These are phyloP conservation scores for Citrullus amarus DNA, from an alignment of 306 rosid species.

Conservation along the genomic window DNA sequence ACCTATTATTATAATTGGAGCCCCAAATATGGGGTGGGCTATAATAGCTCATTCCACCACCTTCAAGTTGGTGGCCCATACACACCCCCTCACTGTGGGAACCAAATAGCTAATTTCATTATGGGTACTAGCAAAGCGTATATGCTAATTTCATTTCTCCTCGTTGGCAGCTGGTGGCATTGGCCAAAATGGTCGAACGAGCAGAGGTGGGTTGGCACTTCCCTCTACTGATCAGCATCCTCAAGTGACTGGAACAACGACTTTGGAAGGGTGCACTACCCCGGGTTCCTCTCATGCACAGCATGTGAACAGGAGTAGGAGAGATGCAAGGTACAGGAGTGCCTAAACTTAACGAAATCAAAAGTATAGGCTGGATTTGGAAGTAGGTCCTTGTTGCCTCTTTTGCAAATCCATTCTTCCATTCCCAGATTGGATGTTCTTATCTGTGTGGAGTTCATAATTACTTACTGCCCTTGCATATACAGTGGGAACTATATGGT, in stretches of 20 bases:
- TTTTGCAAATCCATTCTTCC: background rate
- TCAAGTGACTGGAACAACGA: background rate
- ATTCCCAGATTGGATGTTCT: background rate
- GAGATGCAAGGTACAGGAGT: conserved; percentile 1
- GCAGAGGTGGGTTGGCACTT: background rate
- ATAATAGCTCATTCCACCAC: too few species aligned
- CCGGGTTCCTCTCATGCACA: background rate
- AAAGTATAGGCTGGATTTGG: background rate
- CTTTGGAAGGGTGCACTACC: background rate
- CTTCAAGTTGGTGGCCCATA: too few species aligned
- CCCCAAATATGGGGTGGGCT: too few species aligned
- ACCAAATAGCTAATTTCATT: background rate
- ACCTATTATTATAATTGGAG: too few species aligned
- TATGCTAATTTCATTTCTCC: background rate
- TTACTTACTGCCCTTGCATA: background rate
- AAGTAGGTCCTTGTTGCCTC: background rate
- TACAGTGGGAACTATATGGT: background rate
- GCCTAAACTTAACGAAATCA: background rate
- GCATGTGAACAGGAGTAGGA: background rate
- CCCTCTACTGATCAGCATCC: background rate
- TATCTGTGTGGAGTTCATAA: background rate
- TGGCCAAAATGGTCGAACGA: background rate
- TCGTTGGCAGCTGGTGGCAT: background rate
- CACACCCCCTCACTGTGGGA: background rate
- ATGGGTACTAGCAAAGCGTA: background rate